Percentiles rank a stretch among this genome's conserved stretches.
Evolutionary conservation across 495 filamentous ascomycete genomes (phyloP).

Genomic region (Annulohypoxylon stygium): DNA sequence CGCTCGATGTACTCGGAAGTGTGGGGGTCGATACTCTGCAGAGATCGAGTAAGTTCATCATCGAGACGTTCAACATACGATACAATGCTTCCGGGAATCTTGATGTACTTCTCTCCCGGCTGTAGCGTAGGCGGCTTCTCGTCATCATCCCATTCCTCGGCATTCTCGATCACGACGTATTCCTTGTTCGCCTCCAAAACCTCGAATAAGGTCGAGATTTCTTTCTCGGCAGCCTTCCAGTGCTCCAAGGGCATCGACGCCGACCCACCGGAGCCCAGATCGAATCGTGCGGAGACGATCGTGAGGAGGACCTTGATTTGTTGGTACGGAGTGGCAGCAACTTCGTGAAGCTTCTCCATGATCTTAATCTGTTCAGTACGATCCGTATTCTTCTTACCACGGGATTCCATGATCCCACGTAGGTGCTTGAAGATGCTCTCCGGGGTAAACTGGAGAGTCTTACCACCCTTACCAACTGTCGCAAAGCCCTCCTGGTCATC

Average conservation of each 20-base stretch:
- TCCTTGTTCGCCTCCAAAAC: constrained; percentile 82
- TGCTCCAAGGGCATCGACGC: constrained; percentile 95
- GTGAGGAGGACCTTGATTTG: constrained; percentile 92
- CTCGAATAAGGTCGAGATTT: constrained; percentile 80
- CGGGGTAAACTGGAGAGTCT: constrained; percentile 87
- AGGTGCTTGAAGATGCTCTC: constrained; percentile 99
- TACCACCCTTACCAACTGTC: constrained; percentile 87
- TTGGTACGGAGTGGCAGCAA: constrained; percentile 91
- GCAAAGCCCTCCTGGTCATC: constrained; percentile 87
- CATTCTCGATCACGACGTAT: constrained; percentile 86
- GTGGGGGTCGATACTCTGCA: constrained; percentile 97
- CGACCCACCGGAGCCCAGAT: constrained; percentile 84
- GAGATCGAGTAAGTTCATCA: constrained; percentile 94
- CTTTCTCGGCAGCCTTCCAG: constrained; percentile 94
- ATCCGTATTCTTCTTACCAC: constrained; percentile 99
- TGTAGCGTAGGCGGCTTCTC: constrained; percentile 85
- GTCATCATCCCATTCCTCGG: constrained; percentile 99
- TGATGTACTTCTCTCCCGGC: constrained; percentile 78
- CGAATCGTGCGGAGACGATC: constrained; percentile 93
- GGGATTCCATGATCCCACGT: constrained; percentile 89
- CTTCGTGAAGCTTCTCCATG: constrained; percentile 95
- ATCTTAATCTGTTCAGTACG: constrained; percentile 92
- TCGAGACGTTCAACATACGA: constrained; percentile 96
- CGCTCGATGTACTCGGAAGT: constrained; percentile 99
- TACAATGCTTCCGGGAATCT: constrained; percentile 92